These are phyloP conservation scores for Hygrocybe coccinea DNA, from an alignment of 768 basidiomycete genomes.

Conservation along the genomic window DNA sequence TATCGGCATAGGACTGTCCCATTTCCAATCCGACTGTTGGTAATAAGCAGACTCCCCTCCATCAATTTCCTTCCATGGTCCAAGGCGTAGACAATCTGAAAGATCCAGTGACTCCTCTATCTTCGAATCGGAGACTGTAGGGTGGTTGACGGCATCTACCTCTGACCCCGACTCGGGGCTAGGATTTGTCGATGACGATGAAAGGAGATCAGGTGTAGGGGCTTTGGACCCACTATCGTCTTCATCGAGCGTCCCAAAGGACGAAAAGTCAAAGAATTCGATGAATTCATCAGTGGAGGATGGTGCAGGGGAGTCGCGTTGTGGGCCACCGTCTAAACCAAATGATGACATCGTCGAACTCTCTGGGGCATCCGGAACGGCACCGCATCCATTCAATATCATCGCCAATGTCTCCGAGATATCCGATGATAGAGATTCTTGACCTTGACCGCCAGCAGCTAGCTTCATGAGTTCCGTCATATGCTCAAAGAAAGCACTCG, in stretches of 20 bases:
- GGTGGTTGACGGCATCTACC: constrained; percentile 43
- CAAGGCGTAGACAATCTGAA: constrained; percentile 51
- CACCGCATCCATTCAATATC: constrained; percentile 53
- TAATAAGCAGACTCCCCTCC: constrained; percentile 72
- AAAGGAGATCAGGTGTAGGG: constrained; percentile 69
- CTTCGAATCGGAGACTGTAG: constrained; percentile 46
- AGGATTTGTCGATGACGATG: constrained; percentile 66
- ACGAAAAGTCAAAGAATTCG: constrained; percentile 67
- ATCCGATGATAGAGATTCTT: constrained; percentile 24
- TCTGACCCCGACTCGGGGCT: constrained; percentile 74
- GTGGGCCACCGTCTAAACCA: not conserved
- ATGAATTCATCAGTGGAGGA: constrained; percentile 46
- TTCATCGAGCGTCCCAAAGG: constrained; percentile 52
- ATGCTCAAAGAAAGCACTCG: constrained; percentile 54
- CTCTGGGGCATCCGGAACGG: constrained; percentile 27
- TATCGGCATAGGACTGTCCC: constrained; percentile 62
- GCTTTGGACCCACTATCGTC: constrained; percentile 59
- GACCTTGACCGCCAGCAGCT: constrained; percentile 38
- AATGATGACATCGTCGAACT: not conserved
- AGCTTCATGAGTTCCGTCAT: constrained; percentile 61
- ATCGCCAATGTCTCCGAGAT: constrained; percentile 59
- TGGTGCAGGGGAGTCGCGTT: constrained; percentile 15
- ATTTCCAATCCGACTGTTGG: constrained; percentile 61
- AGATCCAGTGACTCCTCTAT: constrained; percentile 50
- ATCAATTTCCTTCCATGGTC: constrained; percentile 65